A percentile compares a stretch with the other conserved stretches of the same genome.
phyloP scores from a whole-genome alignment of 176 grass and related monocot genomes.

The Carex kokanica region DNA sequence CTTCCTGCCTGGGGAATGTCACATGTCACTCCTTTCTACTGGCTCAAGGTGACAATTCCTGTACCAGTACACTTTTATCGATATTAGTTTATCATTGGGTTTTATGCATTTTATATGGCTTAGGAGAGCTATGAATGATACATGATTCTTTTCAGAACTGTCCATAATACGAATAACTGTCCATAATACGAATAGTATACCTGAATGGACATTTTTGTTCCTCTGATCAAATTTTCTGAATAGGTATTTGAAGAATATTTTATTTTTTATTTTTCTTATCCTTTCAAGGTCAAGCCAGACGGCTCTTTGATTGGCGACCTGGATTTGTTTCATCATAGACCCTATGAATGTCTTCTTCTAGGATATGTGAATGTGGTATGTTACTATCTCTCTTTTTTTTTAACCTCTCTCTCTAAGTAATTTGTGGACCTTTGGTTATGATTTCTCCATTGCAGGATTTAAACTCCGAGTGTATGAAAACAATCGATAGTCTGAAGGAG shows the following conservation, averaged over 20 bases:
- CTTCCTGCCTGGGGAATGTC: conserved; percentile 85
- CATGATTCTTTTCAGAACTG: neutral
- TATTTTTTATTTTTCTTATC: neutral
- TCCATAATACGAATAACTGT: neutral
- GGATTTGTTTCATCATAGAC: conserved; percentile 93
- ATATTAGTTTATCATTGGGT: neutral
- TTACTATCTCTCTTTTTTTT: neutral
- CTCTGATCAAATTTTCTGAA: neutral
- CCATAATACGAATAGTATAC: neutral
- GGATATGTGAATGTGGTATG: conserved; percentile 78
- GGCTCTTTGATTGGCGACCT: conserved; percentile 72
- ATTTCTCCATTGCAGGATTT: conserved; percentile 39
- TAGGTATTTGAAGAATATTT: no score
- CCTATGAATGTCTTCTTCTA: conserved; percentile 86
- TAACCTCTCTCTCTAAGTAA: neutral
- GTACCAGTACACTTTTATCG: neutral
- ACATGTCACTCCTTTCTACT: conserved; percentile 54
- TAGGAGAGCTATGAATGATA: neutral
- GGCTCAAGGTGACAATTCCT: conserved; percentile 68
- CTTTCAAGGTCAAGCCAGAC: conserved; percentile 65
- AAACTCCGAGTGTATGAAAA: conserved; percentile 23
- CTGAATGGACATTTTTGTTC: neutral
- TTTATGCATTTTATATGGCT: neutral
- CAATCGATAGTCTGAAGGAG: conserved; percentile 35
- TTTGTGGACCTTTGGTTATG: neutral